Base-by-base conservation (phyloP, 768 basidiomycete species). In the Macrolepiota albuminosa region DNA sequence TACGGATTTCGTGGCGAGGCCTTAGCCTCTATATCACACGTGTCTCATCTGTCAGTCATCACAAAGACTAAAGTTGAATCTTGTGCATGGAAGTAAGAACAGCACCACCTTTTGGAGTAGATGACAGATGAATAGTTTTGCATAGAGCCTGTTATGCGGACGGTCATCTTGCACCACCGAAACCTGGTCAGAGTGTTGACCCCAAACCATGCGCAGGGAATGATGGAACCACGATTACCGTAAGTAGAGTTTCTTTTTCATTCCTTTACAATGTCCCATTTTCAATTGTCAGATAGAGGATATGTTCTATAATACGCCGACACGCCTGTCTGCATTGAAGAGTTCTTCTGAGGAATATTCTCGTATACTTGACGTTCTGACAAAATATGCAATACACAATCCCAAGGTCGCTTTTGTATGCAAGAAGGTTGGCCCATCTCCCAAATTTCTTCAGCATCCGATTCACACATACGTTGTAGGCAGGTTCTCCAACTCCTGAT, bases 1-100 rank as follows among this genome's bases (percentile, higher is more conserved):
- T 98, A 98, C 71, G 97, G 97, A 0, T 99, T 99, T 72, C 84
- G 97, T 54, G 96, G 97, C 33, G 97, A 99, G 75, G 97, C 97
- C 0, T 75, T 99, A 51, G 97, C 96, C 2, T 95, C 93, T 13
- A 93, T 99, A 60, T 95, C 93, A 5, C 94, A 97, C 73, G 93
- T 96, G 43, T 87, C 95, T 1, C 91, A 90, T 70, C 78, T 99
- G 57, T 85, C 86, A 18, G 89, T 98, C 10, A 75, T 91, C n/a
- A 97, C 94, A 6, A 98, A 98, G 76, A 93, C 90, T 0, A 90
- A 84, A 68, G 67, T 76, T 0, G 93, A 94, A 43, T 73, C 79
- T 2, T 93, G 90, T 71, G 96, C 94, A 6, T 98, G 93, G 93
- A 97, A 88, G 96, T 97, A 69, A 71, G 95, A 75, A 26, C 16